Percentiles rank a stretch among this genome's conserved stretches.
Evolutionary conservation across 768 basidiomycete species (phyloP).

Genomic region (Trametes sanguinea): DNA sequence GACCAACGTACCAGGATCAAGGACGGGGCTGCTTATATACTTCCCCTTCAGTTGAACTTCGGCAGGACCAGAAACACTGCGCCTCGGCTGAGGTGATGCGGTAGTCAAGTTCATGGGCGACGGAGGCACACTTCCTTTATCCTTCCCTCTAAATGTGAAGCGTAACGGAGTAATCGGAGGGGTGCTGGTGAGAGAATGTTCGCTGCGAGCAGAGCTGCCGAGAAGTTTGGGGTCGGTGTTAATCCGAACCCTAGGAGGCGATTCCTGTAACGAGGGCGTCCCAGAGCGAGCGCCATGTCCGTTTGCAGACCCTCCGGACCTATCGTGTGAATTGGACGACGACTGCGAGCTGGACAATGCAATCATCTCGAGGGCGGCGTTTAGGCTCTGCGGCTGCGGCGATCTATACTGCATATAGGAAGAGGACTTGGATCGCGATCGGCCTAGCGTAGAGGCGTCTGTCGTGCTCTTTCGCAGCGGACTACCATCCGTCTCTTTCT

Average conservation of each 20-base stretch:
- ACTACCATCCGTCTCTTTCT: slow-evolving; percentile 40
- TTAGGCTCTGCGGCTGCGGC: slow-evolving; percentile 67
- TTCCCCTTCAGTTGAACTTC: slow-evolving; percentile 45
- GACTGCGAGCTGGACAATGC: slow-evolving; percentile 33
- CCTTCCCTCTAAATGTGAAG: slow-evolving; percentile 19
- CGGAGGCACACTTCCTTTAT: slow-evolving; percentile 12
- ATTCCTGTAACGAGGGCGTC: slow-evolving; percentile 16
- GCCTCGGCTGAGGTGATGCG: slow-evolving; percentile 19
- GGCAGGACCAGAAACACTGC: slow-evolving; percentile 21
- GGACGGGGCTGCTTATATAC: slow-evolving; percentile 66
- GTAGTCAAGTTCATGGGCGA: slow-evolving; percentile 17
- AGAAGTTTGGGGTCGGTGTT: slow-evolving; percentile 22
- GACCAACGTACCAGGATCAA: slow-evolving; percentile 60
- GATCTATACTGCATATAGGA: slow-evolving; percentile 56
- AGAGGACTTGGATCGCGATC: slow-evolving; percentile 57
- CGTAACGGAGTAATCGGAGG: slow-evolving; percentile 20
- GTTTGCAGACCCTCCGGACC: slow-evolving; percentile 9
- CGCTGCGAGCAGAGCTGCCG: slow-evolving; percentile 5
- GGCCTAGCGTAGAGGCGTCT: slow-evolving; percentile 16
- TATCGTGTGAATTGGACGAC: slow-evolving; percentile 1
- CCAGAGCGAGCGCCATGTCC: slow-evolving; percentile 17
- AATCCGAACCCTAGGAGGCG: slow-evolving; percentile 21
- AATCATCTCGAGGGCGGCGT: slow-evolving; percentile 70
- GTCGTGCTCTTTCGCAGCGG: slow-evolving; percentile 18
- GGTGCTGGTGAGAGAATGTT: slow-evolving; percentile 11